Evolutionary conservation across 257 asterid species (phyloP).

Genomic region (Solanum pennellii): DNA sequence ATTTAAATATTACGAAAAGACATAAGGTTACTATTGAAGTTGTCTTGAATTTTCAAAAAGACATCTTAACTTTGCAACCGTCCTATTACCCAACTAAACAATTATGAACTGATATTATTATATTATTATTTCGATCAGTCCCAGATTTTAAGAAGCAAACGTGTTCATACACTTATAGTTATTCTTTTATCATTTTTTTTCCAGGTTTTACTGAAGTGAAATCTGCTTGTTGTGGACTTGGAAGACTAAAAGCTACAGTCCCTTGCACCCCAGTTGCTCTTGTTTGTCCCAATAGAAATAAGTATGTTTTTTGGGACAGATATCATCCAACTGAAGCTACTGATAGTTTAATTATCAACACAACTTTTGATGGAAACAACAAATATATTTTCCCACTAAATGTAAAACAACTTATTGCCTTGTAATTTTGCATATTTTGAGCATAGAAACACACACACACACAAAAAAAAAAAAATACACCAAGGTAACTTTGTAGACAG

Average conservation of each 20-base stretch:
- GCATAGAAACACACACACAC: no score
- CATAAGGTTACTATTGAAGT: no score
- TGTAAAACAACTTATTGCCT: slow-evolving; percentile 36
- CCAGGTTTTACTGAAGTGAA: slow-evolving; percentile 57
- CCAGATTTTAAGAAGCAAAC: no score
- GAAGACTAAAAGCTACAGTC: slow-evolving; percentile 44
- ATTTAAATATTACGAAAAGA: no score
- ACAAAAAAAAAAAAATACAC: no score
- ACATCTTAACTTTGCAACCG: no score
- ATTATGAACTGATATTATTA: no score
- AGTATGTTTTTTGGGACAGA: slow-evolving; percentile 66
- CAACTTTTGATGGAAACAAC: slow-evolving; percentile 19
- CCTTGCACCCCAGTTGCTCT: slow-evolving; percentile 62
- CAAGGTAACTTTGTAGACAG: background rate
- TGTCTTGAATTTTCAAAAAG: fast-evolving
- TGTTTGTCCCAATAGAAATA: slow-evolving; percentile 39
- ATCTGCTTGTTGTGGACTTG: slow-evolving; percentile 77
- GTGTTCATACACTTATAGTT: no score
- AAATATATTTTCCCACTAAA: slow-evolving; percentile 33
- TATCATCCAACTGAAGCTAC: slow-evolving; percentile 76
- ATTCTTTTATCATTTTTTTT: background rate
- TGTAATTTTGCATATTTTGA: background rate
- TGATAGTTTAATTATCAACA: slow-evolving; percentile 24
- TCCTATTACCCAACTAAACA: no score
- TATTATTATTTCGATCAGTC: no score